Conservation (phyloP, 2,329 filamentous ascomycete species). For the Colletotrichum zoysiae region DNA sequence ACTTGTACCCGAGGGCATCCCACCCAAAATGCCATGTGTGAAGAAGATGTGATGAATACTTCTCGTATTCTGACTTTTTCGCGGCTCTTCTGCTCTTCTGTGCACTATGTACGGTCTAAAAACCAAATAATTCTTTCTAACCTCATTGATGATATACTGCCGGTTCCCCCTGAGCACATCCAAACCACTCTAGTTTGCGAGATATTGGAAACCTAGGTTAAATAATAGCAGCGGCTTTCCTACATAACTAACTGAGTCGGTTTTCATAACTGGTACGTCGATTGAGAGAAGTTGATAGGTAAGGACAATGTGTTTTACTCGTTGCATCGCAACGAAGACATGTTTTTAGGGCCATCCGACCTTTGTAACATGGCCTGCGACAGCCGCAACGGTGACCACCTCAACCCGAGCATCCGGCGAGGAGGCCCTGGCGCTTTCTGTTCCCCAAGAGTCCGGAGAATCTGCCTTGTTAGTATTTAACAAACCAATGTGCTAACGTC, state of each 20-base stretch:
- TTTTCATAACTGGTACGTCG: not conserved
- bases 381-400: not conserved
- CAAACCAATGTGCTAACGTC: not conserved
- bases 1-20: slow-evolving; percentile 13
- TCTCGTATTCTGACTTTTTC: not conserved
- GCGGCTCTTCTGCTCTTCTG: not conserved
- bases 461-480: slow-evolving; percentile 4
- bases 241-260: not conserved
- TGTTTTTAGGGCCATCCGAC: slow-evolving; percentile 12
- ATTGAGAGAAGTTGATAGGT: not conserved
- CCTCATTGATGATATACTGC: not conserved
- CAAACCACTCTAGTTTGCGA: not conserved
- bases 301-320: not conserved
- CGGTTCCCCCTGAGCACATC: not conserved
- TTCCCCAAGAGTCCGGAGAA: not conserved
- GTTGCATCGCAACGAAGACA: not conserved
- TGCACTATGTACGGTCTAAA: not conserved
- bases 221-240: not conserved
- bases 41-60: slow-evolving; percentile 1
- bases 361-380: slow-evolving; percentile 24
- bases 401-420: slow-evolving; percentile 7
- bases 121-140: slow-evolving; percentile 1
- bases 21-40: slow-evolving; percentile 4
- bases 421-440: slow-evolving; percentile 1
- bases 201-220: not conserved